Evolutionary conservation across 2,329 filamentous ascomycete species (phyloP), one percentile per base, ranked within the genome.

Genomic region (Colletotrichum australisinense): DNA sequence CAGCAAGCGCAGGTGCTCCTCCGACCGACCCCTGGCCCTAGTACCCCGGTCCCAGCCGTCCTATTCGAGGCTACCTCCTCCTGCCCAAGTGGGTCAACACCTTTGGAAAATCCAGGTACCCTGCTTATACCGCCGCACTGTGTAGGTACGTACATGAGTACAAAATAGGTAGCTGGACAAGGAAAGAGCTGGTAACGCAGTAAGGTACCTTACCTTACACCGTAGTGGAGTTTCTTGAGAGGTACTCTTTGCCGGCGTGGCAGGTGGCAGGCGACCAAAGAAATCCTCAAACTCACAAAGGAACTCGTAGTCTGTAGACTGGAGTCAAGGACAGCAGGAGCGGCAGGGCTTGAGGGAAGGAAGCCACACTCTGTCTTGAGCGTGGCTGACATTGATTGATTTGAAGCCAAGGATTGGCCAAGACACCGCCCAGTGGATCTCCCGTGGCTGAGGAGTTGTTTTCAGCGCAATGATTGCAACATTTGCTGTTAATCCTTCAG

Each of bases 21-120:
- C 62, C n/a, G 62, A 32, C 63, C 32, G 26, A 56, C 53, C 55
- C 63, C 49, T 57, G 52, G 16, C 52, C 11, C 46, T 30, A n/a
- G 16, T 4, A n/a, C n/a, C 70, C 70, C 35, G 14, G 46, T 2
- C 53, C 6, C 32, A 30, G 35, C 24, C 67, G 42, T 73, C 70
- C 69, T 59, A 57, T 62, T 65, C 9, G 30, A 65, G 69, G 55
- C 28, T 26, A 70, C 59, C 35, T 66, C 26, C 70, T 70, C 67
- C 67, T 65, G 67, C 35, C 67, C 28, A 52, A 66, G 67, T 73
- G 70, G 70, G 24, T 19, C 4, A 4, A 9, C 7, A 11, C 7
- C 42, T 11, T 11, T 22, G 12, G 7, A 5, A 42, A 42, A 6
- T 6, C 2, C 19, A n/a, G 42, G 42, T 22, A 19, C 38, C 38